Evolutionary conservation across 306 rosid species (phyloP).

Genomic region (Fragaria ananassa): DNA sequence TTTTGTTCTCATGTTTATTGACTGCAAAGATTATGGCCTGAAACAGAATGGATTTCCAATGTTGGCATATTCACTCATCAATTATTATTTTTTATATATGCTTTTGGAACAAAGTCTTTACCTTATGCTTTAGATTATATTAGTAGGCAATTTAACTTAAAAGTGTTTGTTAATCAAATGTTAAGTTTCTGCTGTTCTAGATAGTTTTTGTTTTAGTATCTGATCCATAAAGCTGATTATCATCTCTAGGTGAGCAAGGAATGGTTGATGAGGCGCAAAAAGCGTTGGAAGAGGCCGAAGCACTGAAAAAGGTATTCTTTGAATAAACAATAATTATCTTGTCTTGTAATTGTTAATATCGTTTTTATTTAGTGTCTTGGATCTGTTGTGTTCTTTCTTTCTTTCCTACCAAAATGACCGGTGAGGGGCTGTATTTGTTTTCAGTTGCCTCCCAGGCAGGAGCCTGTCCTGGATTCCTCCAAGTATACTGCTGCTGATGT

Average conservation of each 20-base stretch:
- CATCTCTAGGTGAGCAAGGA: slow-evolving; percentile 93
- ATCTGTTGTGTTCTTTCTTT: not conserved
- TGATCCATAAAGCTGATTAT: slow-evolving; percentile 13
- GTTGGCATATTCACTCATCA: not conserved
- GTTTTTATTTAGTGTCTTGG: not conserved
- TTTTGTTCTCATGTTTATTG: not conserved
- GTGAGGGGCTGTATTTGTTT: slow-evolving; percentile 11
- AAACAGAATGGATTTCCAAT: not conserved
- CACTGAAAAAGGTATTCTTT: slow-evolving; percentile 78
- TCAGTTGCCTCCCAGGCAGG: slow-evolving; percentile 89
- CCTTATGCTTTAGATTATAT: not conserved
- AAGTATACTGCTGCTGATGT: slow-evolving; percentile 97
- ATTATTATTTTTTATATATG: not conserved
- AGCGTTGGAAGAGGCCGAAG: slow-evolving; percentile 99
- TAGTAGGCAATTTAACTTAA: not conserved
- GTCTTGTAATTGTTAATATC: not conserved
- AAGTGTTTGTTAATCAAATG: not conserved
- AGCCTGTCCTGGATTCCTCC: slow-evolving; percentile 77
- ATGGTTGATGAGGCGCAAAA: slow-evolving; percentile 97
- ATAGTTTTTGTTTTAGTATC: not conserved
- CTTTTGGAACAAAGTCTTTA: not conserved
- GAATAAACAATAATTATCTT: not conserved
- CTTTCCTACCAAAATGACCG: not conserved
- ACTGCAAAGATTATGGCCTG: not conserved
- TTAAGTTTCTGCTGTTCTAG: not conserved